Base-by-base conservation (phyloP, 2,329 filamentous ascomycete genomes). In the Aspergillus sp. region DNA sequence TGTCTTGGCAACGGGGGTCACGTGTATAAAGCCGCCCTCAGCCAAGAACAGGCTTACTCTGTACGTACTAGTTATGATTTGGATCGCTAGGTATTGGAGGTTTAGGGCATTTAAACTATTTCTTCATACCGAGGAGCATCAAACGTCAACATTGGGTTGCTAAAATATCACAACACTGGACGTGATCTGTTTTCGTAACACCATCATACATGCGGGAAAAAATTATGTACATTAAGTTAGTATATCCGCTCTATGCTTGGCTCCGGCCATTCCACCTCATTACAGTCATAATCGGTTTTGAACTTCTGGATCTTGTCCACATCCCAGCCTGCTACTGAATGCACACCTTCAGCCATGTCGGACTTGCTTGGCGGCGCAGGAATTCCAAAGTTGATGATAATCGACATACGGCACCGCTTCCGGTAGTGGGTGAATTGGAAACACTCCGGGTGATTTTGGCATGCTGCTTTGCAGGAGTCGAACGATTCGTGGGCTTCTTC, bases 321-420 rank as follows among this genome's bases (percentile, higher is more conserved):
- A 40, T 71, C 67, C 69, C 68, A 71, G 37, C 69, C 69, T 45
- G 68, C 68, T 6, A 66, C 57, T 17, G 62, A 57, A 19, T 59
- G 53, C 39, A 23, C 52, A 23, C n/a, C 19, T 14, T 53, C 44
- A 4, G 21, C 11, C 15, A 37, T 35, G 39, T 17, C 61, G 31
- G 39, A 55, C 37, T 24, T 44, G 14, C 17, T 31, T 19, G 37
- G 43, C 7, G 23, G 56, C 24, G 61, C 68, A 17, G 35, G 43
- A 11, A 47, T 56, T 7, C 68, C 68, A 27, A 70, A 52, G n/a
- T 65, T 64, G 33, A 70, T 64, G 6, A 58, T 61, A 31, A 11
- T 19, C 58, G 62, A 1, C 40, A 70, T 67, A 5, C 65, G 58
- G 55, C 68, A 71, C 43, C 61, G 55, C 4, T 58, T 56, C 8